Evolutionary conservation across 768 basidiomycete genomes (phyloP).

Genomic region (Xerocomellus chrysenteron): DNA sequence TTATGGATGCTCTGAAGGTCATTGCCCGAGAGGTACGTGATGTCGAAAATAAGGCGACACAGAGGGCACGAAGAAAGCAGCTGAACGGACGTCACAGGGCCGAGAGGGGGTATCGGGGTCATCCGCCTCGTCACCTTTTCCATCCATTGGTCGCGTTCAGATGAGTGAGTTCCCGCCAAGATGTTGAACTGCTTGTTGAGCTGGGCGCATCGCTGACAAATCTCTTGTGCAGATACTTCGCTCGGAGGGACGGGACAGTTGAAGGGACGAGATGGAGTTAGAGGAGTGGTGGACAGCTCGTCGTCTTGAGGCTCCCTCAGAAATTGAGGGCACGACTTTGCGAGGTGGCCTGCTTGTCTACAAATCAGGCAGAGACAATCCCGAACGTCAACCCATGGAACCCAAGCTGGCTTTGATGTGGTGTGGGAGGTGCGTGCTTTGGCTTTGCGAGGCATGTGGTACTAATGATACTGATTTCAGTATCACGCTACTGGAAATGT

Average conservation of each 20-base stretch:
- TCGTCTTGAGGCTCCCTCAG: not conserved
- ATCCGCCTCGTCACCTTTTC: not conserved
- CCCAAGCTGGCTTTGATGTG: not conserved
- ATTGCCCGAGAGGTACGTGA: not conserved
- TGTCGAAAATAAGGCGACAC: not conserved
- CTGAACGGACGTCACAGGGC: not conserved
- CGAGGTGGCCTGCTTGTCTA: not conserved
- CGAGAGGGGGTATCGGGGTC: not conserved
- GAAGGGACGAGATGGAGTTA: not conserved
- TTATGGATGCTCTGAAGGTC: not conserved
- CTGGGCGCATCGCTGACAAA: not conserved
- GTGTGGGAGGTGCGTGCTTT: not conserved
- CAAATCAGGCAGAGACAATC: not conserved
- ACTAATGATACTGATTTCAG: not conserved
- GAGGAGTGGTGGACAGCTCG: not conserved
- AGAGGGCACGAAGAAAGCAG: not conserved
- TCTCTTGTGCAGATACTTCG: not conserved
- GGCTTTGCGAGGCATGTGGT: not conserved
- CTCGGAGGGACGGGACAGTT: not conserved
- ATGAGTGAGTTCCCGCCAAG: not conserved
- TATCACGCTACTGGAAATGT: no score
- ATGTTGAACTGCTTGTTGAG: not conserved
- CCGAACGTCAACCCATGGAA: not conserved
- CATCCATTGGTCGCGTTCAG: not conserved
- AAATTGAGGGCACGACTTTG: not conserved